phyloP scores from a whole-genome alignment of 148 eudicot species.

The Amaranthus hypochondriacus region DNA sequence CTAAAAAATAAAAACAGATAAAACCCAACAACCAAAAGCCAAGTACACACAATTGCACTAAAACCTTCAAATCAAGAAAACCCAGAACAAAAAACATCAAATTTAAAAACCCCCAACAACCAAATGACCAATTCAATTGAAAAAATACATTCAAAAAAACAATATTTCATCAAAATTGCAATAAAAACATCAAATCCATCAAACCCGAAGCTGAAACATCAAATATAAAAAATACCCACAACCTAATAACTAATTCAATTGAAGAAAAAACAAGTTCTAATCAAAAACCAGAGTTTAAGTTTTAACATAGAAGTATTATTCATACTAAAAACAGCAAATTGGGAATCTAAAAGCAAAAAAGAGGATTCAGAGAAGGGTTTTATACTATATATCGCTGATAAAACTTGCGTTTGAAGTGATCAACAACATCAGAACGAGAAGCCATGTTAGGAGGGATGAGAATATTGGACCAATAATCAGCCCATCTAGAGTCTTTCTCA shows the following conservation, averaged over 20 bases:
- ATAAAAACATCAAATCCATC: background rate
- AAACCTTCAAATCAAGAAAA: background rate
- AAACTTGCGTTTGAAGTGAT: constrained; percentile 91
- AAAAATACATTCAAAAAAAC: background rate
- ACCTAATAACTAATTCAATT: background rate
- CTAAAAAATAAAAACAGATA: background rate
- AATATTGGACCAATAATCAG: constrained; percentile 90
- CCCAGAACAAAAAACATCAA: background rate
- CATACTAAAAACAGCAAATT: background rate
- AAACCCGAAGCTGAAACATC: constrained; percentile 1
- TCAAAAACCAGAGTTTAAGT: background rate
- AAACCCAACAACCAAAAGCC: constrained; percentile 16
- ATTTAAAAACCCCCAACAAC: background rate
- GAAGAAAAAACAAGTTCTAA: background rate
- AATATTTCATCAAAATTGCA: background rate
- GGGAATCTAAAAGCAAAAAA: background rate
- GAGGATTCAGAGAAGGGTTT: constrained; percentile 1
- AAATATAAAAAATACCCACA: constrained; percentile 9
- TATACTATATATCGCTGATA: constrained; percentile 93
- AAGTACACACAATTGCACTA: background rate
- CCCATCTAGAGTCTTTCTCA: constrained; percentile 79
- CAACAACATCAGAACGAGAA: constrained; percentile 62
- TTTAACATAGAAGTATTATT: too few relatives aligned
- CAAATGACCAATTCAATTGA: background rate
- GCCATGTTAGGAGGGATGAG: constrained; percentile 91